These are phyloP conservation scores for Leccinum boreale DNA, from an alignment of 768 basidiomycete genomes.

Conservation along the genomic window DNA sequence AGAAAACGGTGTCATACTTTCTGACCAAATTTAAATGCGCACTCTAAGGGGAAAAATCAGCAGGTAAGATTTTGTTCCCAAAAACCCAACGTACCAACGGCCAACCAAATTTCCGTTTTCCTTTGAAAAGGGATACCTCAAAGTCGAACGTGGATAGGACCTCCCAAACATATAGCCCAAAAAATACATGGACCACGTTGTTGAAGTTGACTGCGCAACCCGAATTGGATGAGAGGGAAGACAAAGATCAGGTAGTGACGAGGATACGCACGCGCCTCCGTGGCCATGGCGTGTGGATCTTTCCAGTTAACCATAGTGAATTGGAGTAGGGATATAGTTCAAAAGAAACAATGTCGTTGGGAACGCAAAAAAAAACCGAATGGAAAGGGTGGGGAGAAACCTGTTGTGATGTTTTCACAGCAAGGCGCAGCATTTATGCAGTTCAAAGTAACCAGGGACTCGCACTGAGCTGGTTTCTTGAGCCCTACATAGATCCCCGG, in stretches of 20 bases:
- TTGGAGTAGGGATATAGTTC: conserved; percentile 8
- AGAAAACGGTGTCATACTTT: neutral
- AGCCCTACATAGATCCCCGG: conserved; percentile 8
- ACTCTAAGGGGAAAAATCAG: conserved; percentile 18
- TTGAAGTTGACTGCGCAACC: conserved; percentile 47
- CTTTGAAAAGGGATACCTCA: conserved; percentile 60
- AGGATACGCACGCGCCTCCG: conserved; percentile 23
- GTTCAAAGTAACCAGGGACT: conserved; percentile 25
- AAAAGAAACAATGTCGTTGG: conserved; percentile 6
- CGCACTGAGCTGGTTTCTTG: conserved; percentile 3
- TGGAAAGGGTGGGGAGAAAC: conserved; percentile 2
- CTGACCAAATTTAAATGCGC: conserved; percentile 1
- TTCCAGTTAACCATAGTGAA: conserved; percentile 29
- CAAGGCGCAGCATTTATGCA: conserved; percentile 16
- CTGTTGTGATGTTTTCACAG: conserved; percentile 5
- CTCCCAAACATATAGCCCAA: conserved; percentile 70
- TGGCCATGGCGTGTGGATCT: conserved; percentile 15
- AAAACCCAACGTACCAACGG: conserved; percentile 51
- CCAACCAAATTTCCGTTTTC: conserved; percentile 62
- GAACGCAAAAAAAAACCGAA: conserved; percentile 3
- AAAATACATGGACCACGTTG: conserved; percentile 59
- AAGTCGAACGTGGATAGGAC: conserved; percentile 59
- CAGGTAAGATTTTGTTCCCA: neutral
- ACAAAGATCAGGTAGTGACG: neutral
- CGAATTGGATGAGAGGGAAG: conserved; percentile 1